Base-by-base conservation (phyloP, 768 basidiomycete genomes). In the Krasilnikovozyma curviuscula region DNA sequence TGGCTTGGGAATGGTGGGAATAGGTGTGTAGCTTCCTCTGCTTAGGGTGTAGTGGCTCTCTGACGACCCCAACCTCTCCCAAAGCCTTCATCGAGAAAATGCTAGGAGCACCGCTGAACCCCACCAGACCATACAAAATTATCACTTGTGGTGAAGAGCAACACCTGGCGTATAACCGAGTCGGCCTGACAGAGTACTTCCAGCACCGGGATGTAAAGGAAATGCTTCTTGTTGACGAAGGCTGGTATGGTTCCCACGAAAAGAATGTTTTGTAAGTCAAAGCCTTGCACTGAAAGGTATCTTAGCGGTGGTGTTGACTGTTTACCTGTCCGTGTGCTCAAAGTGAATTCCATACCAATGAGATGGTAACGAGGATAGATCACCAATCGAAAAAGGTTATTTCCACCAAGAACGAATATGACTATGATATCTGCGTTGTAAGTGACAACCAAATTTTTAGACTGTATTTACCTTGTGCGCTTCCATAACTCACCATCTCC, bases 11-110 rank as follows among this genome's bases (percentile, higher is more conserved):
- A 19, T 28, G 42, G 27, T 30, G 10, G 42, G 42, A 13, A 44
- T 44, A 14, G 42, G 42, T 44, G 25, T 31, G 42, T 32, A 19
- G 27, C 33, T 2, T 7, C 21, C 2, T 24, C 30, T 21, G 7
- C 5, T 16, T 48, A 5, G 4, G 2, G 14, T 27, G n/a, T 3
- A 19, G 10, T 44, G 12, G 42, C 35, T 24, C 24, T 27, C 25
- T n/a, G 32, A 13, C 19, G 31, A 0, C 45, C 24, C 43, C 18
- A 16, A 16, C 28, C 12, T 24, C 23, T n/a, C 33, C 16, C 40
- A n/a, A n/a, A 71, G 77, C 76, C 0, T 79, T 79, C 65, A 77
- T 79, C 55, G 77, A 79, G 58, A 79, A 79, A 55, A 64, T 81
- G 27, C 67, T 79, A 35, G 38, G 25, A 0, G 28, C 37, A 0